Percentiles rank a stretch among this genome's conserved stretches.
Evolutionary conservation across 768 basidiomycete genomes (phyloP).

Genomic region (Mycena chlorophos): DNA sequence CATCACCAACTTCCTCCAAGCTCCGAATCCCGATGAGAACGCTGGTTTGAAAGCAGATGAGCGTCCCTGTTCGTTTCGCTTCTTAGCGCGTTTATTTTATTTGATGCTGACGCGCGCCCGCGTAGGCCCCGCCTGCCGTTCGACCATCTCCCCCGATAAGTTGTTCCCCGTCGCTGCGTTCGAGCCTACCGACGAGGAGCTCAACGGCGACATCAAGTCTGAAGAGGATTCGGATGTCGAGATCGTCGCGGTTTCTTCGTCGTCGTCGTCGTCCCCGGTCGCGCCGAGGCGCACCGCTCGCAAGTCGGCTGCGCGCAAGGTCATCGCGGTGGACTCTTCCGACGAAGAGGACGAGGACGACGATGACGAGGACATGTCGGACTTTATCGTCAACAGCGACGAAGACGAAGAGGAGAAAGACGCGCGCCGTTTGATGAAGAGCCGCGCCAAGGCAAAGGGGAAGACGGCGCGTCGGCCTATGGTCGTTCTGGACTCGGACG

Average conservation of each 20-base stretch:
- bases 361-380: slow-evolving; percentile 41
- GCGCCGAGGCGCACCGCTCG: slow-evolving; percentile 23
- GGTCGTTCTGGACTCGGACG: slow-evolving; percentile 47
- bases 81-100: background rate
- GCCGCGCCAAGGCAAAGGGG: slow-evolving; percentile 19
- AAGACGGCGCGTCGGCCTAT: background rate
- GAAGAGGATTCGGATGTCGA: slow-evolving; percentile 36
- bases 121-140: slow-evolving; percentile 67
- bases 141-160: slow-evolving; percentile 43
- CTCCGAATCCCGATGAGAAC: slow-evolving; percentile 35
- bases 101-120: background rate
- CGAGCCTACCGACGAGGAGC: slow-evolving; percentile 57
- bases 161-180: slow-evolving; percentile 62
- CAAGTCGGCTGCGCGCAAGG: slow-evolving; percentile 19
- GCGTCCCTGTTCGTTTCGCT: slow-evolving; percentile 51
- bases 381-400: slow-evolving; percentile 54
- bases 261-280: slow-evolving; percentile 13
- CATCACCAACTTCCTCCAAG: slow-evolving; percentile 50
- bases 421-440: slow-evolving; percentile 38
- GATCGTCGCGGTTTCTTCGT: slow-evolving; percentile 33
- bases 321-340: slow-evolving; percentile 24
- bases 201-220: slow-evolving; percentile 21
- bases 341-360: no score
- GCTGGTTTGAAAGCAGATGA: slow-evolving; percentile 41
- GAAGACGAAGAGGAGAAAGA: slow-evolving; percentile 60